Base-by-base conservation (phyloP, 2,329 filamentous ascomycete genomes). In the Ophiostoma sp. region DNA sequence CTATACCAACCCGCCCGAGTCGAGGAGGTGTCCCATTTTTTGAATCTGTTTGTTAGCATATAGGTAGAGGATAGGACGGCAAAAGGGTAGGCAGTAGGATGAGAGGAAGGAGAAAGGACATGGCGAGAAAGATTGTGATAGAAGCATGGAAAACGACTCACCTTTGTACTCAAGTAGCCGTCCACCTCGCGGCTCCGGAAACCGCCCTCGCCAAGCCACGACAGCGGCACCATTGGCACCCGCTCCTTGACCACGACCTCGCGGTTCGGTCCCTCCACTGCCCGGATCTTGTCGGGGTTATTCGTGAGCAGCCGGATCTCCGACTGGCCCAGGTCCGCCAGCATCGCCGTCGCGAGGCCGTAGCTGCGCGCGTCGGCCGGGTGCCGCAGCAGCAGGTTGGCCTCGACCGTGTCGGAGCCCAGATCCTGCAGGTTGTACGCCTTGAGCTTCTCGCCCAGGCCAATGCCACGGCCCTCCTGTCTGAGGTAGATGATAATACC, bases 371-470 rank as follows among this genome's bases (percentile, higher is more conserved):
- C 95, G 77, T 99, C 95, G 1, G 95, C 95, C 0, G 95, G 95
- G 78, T 99, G 95, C 62, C 95, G 84, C 58, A 99, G 82, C 38
- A 98, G 78, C 63, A 99, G 80, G 75, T 99, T 99, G 2, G 95
- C 95, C 79, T 99, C 93, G 47, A 98, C 96, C 0, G 95, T 99
- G 78, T 99, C 95, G n/a, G 91, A 93, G 0, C 95, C 95, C 40
- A 99, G 82, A 79, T 99, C 95, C 77, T 99, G 95, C 60, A 99
- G 82, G 75, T 99, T 99, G 79, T 99, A 99, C 4, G 95, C 95
- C 79, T 99, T 98, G 52, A 99, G 84, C 79, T 99, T 99, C 80
- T 97, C 93, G 2, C 92, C 90, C 0, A 99, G 84, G 0, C 95
- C 95, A 72, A 99, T 99, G 2, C 95, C 95, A 38, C 95, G 90